phyloP scores from a whole-genome alignment of 2,329 filamentous ascomycete genomes.

The Claviceps humidiphila region DNA sequence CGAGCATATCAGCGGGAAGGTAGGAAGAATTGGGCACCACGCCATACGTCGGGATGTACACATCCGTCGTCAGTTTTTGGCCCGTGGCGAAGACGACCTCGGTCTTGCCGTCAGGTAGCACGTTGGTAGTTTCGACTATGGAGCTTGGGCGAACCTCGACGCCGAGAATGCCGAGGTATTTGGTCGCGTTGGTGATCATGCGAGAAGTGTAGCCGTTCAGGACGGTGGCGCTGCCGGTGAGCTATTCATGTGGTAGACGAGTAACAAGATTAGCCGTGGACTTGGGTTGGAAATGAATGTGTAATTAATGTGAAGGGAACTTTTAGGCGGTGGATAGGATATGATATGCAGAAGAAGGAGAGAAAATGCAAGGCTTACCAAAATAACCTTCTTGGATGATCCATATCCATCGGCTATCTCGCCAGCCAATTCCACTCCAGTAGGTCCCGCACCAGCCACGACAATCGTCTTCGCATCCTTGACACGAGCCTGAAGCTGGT shows the following conservation, averaged over 20 bases:
- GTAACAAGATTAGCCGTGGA: background rate
- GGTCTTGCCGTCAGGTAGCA: background rate
- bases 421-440: constrained; percentile 24
- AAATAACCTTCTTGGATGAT: constrained; percentile 6
- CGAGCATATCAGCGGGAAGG: background rate
- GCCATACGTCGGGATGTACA: background rate
- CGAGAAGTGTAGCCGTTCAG: background rate
- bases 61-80: background rate
- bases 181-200: background rate
- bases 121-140: background rate
- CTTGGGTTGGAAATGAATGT: too few species aligned
- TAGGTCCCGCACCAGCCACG: constrained; percentile 24
- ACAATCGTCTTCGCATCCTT: constrained; percentile 18
- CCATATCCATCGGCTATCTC: constrained; percentile 19
- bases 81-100: background rate
- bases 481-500: constrained; percentile 15
- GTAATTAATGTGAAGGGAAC: background rate
- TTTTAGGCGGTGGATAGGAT: background rate
- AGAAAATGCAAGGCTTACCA: background rate
- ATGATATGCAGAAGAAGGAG: background rate
- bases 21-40: background rate
- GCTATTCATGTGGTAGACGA: background rate
- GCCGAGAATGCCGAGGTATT: background rate
- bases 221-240: background rate
- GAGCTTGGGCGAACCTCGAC: background rate